Base-by-base conservation (phyloP, 2,329 filamentous ascomycete genomes). In the Simplicillium sp. region DNA sequence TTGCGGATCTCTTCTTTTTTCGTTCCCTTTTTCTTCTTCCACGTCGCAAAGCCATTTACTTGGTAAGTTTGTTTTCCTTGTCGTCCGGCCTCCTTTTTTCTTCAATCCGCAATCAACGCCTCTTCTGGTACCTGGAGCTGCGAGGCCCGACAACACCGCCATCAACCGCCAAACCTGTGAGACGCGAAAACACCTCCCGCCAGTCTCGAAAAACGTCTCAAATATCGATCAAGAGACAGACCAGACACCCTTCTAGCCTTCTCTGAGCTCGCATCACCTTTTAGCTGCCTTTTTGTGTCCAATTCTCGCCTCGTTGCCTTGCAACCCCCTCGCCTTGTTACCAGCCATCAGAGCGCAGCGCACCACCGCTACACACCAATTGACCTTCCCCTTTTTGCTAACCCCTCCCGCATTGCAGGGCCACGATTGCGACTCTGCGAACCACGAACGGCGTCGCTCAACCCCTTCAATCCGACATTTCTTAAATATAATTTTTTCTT, bases 71-170 rank as follows among this genome's bases (percentile, higher is more conserved):
- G 14, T 36, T 40, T 9, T 25, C 9, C 20, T 25, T 25, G 5
- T 25, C 20, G 20, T 25, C 20, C 20, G 9, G 20, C 20, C 34
- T 25, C 50, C 51, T 51, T 51, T 49, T 50, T 50, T 51, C 47
- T 48, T 43, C 52, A 54, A 54, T 54, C 54, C 54, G 50, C 52
- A 53, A 51, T 50, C 45, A 25, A 25, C n/a, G 20, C 20, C 20
- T 25, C 20, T 25, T 25, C n/a, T 25, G 20, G 20, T 25, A 25
- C 20, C 20, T 25, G 5, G 20, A 25, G 20, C 20, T 25, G 20
- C 20, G 20, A 25, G 20, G 6, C 20, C 20, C 20, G 20, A 9
- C 20, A 25, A 25, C 20, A 25, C 20, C 9, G 9, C 20, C 20
- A 9, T 25, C 20, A 25, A 25, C 20, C 20, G 20, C 20, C 20